Conservation (phyloP, 768 basidiomycete species). For the Mycena galericulata region DNA sequence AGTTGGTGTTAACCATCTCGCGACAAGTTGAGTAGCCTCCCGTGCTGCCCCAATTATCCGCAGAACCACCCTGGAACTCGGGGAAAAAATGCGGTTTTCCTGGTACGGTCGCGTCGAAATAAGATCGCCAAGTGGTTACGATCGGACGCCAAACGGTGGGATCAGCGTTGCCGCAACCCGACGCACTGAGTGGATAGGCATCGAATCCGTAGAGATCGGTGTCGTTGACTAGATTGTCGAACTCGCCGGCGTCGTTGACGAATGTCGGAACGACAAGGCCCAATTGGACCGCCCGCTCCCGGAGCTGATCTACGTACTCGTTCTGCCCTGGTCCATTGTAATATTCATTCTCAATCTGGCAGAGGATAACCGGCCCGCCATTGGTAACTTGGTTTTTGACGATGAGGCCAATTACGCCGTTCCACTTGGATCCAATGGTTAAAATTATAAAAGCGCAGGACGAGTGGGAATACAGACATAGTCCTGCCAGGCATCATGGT, state of each 20-base stretch:
- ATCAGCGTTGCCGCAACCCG: conserved; percentile 64
- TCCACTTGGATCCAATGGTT: conserved; percentile 42
- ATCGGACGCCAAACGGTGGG: conserved; percentile 56
- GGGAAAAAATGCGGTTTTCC: conserved; percentile 27
- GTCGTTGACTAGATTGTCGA: conserved; percentile 59
- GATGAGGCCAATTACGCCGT: conserved; percentile 56
- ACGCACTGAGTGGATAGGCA: conserved; percentile 59
- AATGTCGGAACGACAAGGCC: conserved; percentile 65
- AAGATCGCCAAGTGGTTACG: conserved; percentile 23
- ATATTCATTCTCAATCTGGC: conserved; percentile 63
- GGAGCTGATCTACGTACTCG: conserved; percentile 59
- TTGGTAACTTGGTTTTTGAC: conserved; percentile 59
- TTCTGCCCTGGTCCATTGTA: conserved; percentile 51
- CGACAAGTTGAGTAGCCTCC: conserved; percentile 58
- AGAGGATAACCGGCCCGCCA: conserved; percentile 64
- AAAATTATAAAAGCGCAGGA: background rate
- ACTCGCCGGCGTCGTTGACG: conserved; percentile 60
- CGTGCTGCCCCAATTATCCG: conserved; percentile 64
- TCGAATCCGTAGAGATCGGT: conserved; percentile 66
- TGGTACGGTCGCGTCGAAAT: conserved; percentile 26
- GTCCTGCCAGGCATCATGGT: conserved; percentile 61
- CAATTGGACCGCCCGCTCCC: conserved; percentile 50
- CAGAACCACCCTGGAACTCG: conserved; percentile 64
- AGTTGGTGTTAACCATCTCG: conserved; percentile 60
- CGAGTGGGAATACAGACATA: conserved; percentile 45